Base-by-base conservation (phyloP, 257 asterid genomes). In the Nicotiana obtusifolia region DNA sequence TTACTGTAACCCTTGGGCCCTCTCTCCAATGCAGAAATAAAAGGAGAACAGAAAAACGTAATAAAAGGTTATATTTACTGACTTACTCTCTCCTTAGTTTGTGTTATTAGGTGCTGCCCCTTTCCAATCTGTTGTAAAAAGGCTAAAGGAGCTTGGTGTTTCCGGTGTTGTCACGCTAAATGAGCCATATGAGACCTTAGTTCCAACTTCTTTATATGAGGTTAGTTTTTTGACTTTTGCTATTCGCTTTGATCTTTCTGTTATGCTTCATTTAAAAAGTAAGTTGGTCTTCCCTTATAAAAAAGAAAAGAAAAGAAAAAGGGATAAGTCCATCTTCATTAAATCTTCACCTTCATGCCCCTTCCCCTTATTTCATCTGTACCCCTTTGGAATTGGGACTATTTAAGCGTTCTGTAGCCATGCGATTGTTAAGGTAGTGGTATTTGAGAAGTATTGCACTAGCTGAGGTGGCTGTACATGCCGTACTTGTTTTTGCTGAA, bases 21-120 rank as follows among this genome's bases (percentile, higher is more conserved):
- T 0, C 57, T 52, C 19, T 52, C 15, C 19, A 14, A 52, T 52
- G 57, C 17, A 14, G 19, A 52, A 52, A 52, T 14, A 4, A 52
- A 15, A 52, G 5, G 57, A 15, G 19, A 52, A 11, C 16, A 15
- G 57, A 15, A 52, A 52, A 15, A 14, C 14, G 6, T 52, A 14
- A 14, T 15, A 14, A 14, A 14, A 16, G 41, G 49, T 49, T 16
- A 7, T 75, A 24, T 53, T 22, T 16, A 19, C 83, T 87, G 68
- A 87, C 49, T 7, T 71, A 14, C 11, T 64, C 15, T 64, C 47
- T 37, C 67, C 37, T 81, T 24, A 90, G 94, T 90, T 89, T 86
- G 90, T 90, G 41, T 85, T 90, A 84, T 33, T 90, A 84, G 94
- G 94, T 76, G 94, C 94, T 84, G 87, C 87, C 59, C 94, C 94